Percentiles rank a stretch among this genome's conserved stretches.
phyloP scores from a whole-genome alignment of 768 basidiomycete species.

The Sporobolomyces pararoseus region DNA sequence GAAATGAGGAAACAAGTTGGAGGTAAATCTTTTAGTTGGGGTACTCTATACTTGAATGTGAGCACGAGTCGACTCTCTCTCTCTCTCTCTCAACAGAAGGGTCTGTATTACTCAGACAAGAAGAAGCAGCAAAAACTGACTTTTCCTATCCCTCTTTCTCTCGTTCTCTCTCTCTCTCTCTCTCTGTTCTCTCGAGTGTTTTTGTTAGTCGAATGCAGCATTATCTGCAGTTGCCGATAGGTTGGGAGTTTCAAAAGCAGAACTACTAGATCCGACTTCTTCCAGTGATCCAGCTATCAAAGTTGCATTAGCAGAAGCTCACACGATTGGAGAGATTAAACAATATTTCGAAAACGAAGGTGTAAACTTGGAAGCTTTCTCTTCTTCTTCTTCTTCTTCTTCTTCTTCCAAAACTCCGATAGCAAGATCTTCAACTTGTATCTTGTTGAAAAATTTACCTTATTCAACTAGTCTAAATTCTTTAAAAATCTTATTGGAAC shows the following conservation, averaged over 20 bases:
- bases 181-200: too few species aligned
- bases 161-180: too few species aligned
- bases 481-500: conserved; percentile 73
- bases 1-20: conserved; percentile 65
- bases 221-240: conserved; percentile 82
- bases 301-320: conserved; percentile 91
- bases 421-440: conserved; percentile 65
- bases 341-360: conserved; percentile 65
- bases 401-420: conserved; percentile 49
- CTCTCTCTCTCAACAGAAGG: too few species aligned
- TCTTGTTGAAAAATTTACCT: conserved; percentile 95
- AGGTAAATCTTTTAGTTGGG: conserved; percentile 84
- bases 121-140: too few species aligned
- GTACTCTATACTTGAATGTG: conserved; percentile 96
- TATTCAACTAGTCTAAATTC: conserved; percentile 74
- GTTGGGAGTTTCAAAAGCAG: conserved; percentile 78
- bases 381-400: too few species aligned
- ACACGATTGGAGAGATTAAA: conserved; percentile 92
- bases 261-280: conserved; percentile 80
- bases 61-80: too few species aligned
- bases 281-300: conserved; percentile 63
- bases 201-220: conserved; percentile 90
- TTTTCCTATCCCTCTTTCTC: too few species aligned
- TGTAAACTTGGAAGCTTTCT: conserved; percentile 49
- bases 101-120: too few species aligned